Conservation (phyloP, 2,329 filamentous ascomycete genomes). For the Cladophialophora yegresii region DNA sequence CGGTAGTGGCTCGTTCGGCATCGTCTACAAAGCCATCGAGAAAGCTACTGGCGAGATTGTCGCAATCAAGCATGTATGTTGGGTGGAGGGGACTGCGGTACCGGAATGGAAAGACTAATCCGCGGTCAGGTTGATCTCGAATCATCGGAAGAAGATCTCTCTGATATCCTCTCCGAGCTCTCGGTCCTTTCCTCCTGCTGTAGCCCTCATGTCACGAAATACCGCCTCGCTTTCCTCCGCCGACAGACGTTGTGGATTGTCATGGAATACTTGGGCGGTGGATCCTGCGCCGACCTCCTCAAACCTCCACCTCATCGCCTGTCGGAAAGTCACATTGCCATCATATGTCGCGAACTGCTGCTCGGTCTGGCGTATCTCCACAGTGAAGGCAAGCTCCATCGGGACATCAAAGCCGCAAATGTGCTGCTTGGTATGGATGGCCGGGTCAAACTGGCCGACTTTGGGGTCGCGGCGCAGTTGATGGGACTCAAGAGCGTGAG, state of each 20-base stretch:
- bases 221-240: slow-evolving; percentile 93
- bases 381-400: slow-evolving; percentile 89
- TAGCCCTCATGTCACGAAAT: slow-evolving; percentile 85
- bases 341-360: slow-evolving; percentile 89
- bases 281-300: slow-evolving; percentile 90
- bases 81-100: background rate
- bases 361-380: slow-evolving; percentile 91
- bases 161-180: slow-evolving; percentile 97
- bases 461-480: slow-evolving; percentile 93
- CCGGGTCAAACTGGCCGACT: slow-evolving; percentile 94
- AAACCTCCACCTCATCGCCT: slow-evolving; percentile 48
- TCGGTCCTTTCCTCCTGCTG: slow-evolving; percentile 94
- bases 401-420: slow-evolving; percentile 96
- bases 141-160: slow-evolving; percentile 96
- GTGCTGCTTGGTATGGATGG: slow-evolving; percentile 87
- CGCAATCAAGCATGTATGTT: slow-evolving; percentile 87
- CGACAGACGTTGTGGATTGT: slow-evolving; percentile 99
- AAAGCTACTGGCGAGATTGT: slow-evolving; percentile 87
- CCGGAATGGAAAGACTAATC: background rate
- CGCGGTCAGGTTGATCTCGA: slow-evolving; percentile 87
- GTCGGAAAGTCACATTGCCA: slow-evolving; percentile 85
- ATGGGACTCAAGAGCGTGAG: slow-evolving; percentile 97
- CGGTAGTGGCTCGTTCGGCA: slow-evolving; percentile 92
- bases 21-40: slow-evolving; percentile 96
- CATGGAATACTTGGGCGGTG: slow-evolving; percentile 96